Evolutionary conservation across 2,329 filamentous ascomycete species (phyloP), one percentile per base, ranked within the genome.

Genomic region (Exophiala xenobiotica): DNA sequence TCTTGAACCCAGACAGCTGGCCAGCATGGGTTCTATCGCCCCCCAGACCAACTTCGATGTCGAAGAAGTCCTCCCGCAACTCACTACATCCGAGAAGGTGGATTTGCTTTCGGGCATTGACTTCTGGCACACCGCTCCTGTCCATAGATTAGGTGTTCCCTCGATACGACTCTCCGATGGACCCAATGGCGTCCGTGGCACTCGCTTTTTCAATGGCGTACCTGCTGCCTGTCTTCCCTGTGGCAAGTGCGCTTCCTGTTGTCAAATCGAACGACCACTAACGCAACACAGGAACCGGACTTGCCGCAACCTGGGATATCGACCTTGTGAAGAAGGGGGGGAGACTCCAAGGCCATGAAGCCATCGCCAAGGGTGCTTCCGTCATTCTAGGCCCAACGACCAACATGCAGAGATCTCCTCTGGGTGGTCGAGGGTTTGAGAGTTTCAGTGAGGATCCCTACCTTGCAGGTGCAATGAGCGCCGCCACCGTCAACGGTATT

Each of bases 401-500:
- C 26, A 90, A 88, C 71, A 85, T 90, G 75, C 88, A 93, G 63
- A 81, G 89, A 12, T 87, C 87, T 43, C 89, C 89, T 0, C 76
- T 93, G 0, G 88, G 88, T n/a, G 89, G 89, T 14, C 79, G 89
- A 53, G 90, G 90, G 58, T 95, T 93, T 60, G 89, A 95, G 69
- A 90, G 88, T 0, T 93, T 90, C 67, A 90, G 87, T 0, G 89
- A 93, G 67, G 89, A 93, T 60, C 88, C 88, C 0, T 78, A 85
- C 7, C 76, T 95, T 4, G 88, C 87, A 0, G 87, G 87, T 24
- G 86, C 84, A 56, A 72, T 90, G 54, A 85, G 86, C 9, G 81
- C 85, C 1, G 79, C 86, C 53, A 88, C 88, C 56, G 85, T 88
- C 63, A 82, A 80, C 41, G 87, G 86, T 6, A 73, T 88, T 48